phyloP scores from a whole-genome alignment of 1,284 basidiomycete genomes.

The Porogramme epimiltina region DNA sequence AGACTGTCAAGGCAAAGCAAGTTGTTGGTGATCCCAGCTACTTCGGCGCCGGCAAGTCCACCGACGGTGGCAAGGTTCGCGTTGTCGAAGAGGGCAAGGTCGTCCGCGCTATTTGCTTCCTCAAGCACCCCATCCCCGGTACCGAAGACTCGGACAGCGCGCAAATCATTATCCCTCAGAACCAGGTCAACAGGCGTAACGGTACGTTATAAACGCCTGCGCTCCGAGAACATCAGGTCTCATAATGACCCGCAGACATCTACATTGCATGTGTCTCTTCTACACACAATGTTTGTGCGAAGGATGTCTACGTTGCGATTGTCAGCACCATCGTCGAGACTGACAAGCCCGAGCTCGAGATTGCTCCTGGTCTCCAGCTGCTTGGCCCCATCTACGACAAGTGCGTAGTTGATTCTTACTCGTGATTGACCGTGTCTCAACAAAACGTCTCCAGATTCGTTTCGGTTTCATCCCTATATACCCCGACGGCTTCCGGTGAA shows the following conservation, averaged over 20 bases:
- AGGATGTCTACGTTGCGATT: constrained; percentile 94
- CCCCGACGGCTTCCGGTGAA: constrained; percentile 81
- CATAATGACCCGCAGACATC: constrained; percentile 69
- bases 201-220: constrained; percentile 51
- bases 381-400: constrained; percentile 96
- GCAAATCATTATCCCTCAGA: constrained; percentile 99
- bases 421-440: constrained; percentile 1
- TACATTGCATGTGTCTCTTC: constrained; percentile 98
- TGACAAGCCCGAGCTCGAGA: constrained; percentile 89
- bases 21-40: constrained; percentile 99
- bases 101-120: constrained; percentile 95
- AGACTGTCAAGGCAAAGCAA: constrained; percentile 97
- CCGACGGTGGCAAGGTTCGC: constrained; percentile 77
- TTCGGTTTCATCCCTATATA: constrained; percentile 86
- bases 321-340: constrained; percentile 99
- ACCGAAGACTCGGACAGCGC: constrained; percentile 95
- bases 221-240: neutral
- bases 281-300: constrained; percentile 96
- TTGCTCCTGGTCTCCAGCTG: constrained; percentile 88
- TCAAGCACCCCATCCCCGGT: constrained; percentile 98
- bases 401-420: constrained; percentile 47
- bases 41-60: constrained; percentile 76
- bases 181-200: constrained; percentile 93
- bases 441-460: constrained; percentile 71
- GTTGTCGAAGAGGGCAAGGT: constrained; percentile 95